Evolutionary conservation across 257 asterid genomes (phyloP).

Genomic region (Haberlea rhodopensis): DNA sequence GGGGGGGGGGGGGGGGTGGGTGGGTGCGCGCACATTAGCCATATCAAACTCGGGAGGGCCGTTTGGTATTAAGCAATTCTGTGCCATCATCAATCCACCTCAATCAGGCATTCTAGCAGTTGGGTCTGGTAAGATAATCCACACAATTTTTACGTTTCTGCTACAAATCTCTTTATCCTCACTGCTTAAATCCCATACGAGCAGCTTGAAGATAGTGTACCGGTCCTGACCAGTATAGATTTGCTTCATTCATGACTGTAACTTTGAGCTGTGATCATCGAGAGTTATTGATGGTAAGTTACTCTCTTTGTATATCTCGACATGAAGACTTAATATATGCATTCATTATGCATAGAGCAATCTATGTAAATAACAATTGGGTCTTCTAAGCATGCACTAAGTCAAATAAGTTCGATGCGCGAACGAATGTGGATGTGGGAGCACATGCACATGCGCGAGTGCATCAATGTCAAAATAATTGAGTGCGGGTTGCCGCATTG

Average conservation of each 20-base stretch:
- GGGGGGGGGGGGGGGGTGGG: too few relatives aligned
- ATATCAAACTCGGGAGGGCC: conserved; percentile 95
- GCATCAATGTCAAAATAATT: too few relatives aligned
- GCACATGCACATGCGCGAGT: too few relatives aligned
- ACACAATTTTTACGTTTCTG: background rate
- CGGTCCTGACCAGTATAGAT: conserved; percentile 62
- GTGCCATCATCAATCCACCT: conserved; percentile 97
- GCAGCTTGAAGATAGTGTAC: conserved; percentile 89
- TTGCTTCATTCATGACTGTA: conserved; percentile 47
- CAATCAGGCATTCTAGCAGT: conserved; percentile 95
- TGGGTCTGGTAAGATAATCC: conserved; percentile 66
- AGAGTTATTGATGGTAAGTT: conserved; percentile 49
- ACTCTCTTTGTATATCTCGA: too few relatives aligned
- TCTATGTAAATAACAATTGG: too few relatives aligned
- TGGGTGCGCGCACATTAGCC: conserved; percentile 93
- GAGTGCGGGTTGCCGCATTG: too few relatives aligned
- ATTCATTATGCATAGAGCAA: too few relatives aligned
- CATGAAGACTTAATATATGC: too few relatives aligned
- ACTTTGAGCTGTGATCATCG: conserved; percentile 61
- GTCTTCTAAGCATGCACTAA: too few relatives aligned
- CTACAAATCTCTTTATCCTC: conserved; percentile 4
- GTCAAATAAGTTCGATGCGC: too few relatives aligned
- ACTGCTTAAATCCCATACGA: conserved; percentile 23
- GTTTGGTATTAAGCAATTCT: conserved; percentile 92
- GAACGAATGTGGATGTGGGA: too few relatives aligned